phyloP scores from a whole-genome alignment of 805 yeast species.

The Dipodascopsis uninucleata region DNA sequence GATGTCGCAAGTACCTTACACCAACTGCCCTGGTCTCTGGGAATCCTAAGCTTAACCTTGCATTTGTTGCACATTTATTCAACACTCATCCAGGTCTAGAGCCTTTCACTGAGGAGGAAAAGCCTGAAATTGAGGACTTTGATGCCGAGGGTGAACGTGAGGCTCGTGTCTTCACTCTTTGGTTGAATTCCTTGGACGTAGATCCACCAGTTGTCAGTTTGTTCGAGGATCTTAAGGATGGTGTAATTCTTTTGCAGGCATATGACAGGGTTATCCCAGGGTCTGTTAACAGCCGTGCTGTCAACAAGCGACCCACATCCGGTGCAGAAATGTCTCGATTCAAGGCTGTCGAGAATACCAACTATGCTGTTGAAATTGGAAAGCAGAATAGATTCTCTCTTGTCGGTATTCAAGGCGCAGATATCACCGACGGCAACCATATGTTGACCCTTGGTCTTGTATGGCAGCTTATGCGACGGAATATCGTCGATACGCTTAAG shows the following conservation, averaged over 20 bases:
- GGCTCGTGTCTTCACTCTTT: slow-evolving; percentile 94
- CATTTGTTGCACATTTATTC: slow-evolving; percentile 95
- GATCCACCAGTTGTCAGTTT: slow-evolving; percentile 89
- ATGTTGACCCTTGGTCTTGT: slow-evolving; percentile 86
- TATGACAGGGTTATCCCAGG: slow-evolving; percentile 96
- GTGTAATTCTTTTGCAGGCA: slow-evolving; percentile 82
- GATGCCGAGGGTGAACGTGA: slow-evolving; percentile 99
- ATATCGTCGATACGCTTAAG: slow-evolving; percentile 79
- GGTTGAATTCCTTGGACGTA: slow-evolving; percentile 95
- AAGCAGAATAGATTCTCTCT: slow-evolving; percentile 87
- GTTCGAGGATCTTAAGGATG: slow-evolving; percentile 94
- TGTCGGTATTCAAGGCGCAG: slow-evolving; percentile 98
- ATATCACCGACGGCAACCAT: slow-evolving; percentile 89
- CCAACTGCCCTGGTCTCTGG: slow-evolving; percentile 92
- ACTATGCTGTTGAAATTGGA: slow-evolving; percentile 96
- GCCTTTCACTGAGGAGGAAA: slow-evolving; percentile 87
- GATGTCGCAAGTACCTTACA: slow-evolving; percentile 89
- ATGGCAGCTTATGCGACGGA: slow-evolving; percentile 98
- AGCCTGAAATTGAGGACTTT: slow-evolving; percentile 92
- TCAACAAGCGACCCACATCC: slow-evolving; percentile 76
- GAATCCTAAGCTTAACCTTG: slow-evolving; percentile 92
- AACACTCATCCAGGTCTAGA: slow-evolving; percentile 96
- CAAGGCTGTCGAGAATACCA: slow-evolving; percentile 95
- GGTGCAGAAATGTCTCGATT: slow-evolving; percentile 80
- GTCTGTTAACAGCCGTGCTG: slow-evolving; percentile 68